Evolutionary conservation across 225 moss, liverwort and hornwort species (phyloP).

Genomic region (Bryum argenteum): DNA sequence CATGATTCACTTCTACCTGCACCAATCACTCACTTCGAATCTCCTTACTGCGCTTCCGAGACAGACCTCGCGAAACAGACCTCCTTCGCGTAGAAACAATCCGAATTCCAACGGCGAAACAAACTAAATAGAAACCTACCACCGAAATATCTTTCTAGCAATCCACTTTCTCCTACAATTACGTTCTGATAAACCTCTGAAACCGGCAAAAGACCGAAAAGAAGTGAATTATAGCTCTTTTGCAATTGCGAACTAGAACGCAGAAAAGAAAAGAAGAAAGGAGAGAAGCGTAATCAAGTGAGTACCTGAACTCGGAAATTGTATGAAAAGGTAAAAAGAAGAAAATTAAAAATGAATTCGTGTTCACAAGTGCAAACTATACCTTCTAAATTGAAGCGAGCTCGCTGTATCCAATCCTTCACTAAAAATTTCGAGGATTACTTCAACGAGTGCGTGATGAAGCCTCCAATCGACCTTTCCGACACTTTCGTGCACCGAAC

Average conservation of each 20-base stretch:
- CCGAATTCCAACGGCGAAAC: conserved; percentile 21
- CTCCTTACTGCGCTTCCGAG: conserved; percentile 16
- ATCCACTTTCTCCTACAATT: conserved; percentile 21
- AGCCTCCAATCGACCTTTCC: conserved; percentile 7
- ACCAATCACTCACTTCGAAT: conserved; percentile 3
- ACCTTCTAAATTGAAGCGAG: neutral
- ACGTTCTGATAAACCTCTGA: conserved; percentile 3
- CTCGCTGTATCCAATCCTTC: neutral
- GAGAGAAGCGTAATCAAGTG: neutral
- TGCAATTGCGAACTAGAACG: neutral
- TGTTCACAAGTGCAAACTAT: neutral
- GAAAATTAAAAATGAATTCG: neutral
- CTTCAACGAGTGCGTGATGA: neutral
- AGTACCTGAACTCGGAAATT: too few relatives aligned
- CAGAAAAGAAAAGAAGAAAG: neutral
- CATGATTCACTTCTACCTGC: conserved; percentile 28
- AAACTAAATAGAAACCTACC: conserved; percentile 26
- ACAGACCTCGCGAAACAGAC: neutral
- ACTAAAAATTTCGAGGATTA: neutral
- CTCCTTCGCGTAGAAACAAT: neutral
- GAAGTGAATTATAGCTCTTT: conserved; percentile 2
- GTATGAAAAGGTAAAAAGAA: neutral
- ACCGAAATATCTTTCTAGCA: conserved; percentile 27
- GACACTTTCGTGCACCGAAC: conserved; percentile 35
- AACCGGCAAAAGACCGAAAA: conserved; percentile 6